Conservation (phyloP, 371 early-diverging fungal genomes). For the Mucor velutinosus region DNA sequence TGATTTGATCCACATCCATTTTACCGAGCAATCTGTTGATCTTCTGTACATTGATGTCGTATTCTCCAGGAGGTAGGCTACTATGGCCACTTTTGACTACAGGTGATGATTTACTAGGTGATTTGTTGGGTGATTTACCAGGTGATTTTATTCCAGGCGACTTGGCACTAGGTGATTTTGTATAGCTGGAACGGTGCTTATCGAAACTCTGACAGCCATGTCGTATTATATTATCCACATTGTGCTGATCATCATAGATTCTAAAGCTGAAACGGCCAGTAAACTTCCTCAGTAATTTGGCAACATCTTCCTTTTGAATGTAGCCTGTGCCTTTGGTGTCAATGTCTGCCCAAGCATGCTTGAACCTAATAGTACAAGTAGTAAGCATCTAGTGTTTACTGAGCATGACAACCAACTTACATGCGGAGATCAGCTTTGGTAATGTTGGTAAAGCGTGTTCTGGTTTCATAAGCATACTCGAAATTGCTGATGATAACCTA, state of each 20-base stretch:
- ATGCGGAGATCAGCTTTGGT: slow-evolving; percentile 58
- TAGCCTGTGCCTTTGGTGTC: slow-evolving; percentile 59
- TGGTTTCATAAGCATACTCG: slow-evolving; percentile 60
- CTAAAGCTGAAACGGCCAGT: slow-evolving; percentile 49
- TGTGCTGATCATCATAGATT: slow-evolving; percentile 47
- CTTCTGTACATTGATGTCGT: slow-evolving; percentile 20
- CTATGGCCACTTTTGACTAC: neutral
- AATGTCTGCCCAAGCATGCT: slow-evolving; percentile 59
- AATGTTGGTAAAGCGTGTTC: slow-evolving; percentile 56
- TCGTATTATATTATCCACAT: slow-evolving; percentile 8
- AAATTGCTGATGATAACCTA: slow-evolving; percentile 63
- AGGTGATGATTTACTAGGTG: neutral
- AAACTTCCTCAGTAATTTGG: slow-evolving; percentile 46
- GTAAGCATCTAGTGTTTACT: neutral
- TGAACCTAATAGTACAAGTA: slow-evolving; percentile 35
- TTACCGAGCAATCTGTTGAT: slow-evolving; percentile 32
- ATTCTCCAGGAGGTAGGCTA: neutral
- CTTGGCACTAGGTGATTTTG: neutral
- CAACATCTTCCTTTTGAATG: slow-evolving; percentile 51
- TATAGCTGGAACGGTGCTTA: slow-evolving; percentile 6
- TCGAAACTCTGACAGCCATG: neutral
- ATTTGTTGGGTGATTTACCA: neutral
- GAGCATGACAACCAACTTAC: slow-evolving; percentile 16
- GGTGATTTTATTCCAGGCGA: neutral
- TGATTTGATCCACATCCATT: slow-evolving; percentile 23